phyloP scores from a whole-genome alignment of 805 yeast genomes.

The Teunomyces pallodes region DNA sequence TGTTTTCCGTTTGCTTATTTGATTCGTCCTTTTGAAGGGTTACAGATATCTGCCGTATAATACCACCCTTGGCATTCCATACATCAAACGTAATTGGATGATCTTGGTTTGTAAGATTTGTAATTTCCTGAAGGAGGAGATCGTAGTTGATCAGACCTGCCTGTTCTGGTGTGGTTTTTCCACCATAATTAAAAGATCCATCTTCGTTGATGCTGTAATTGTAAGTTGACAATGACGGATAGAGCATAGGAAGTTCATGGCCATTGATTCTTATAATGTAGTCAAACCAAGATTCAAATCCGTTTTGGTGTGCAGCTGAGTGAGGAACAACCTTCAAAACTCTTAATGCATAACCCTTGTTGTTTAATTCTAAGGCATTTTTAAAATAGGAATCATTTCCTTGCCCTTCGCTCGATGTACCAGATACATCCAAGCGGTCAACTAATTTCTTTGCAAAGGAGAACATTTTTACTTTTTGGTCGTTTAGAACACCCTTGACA shows the following conservation, averaged over 20 bases:
- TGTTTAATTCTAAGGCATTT: slow-evolving; percentile 28
- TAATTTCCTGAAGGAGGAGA: slow-evolving; percentile 42
- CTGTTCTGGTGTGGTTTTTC: slow-evolving; percentile 29
- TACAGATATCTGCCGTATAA: slow-evolving; percentile 30
- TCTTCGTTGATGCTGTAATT: slow-evolving; percentile 38
- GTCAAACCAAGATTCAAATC: slow-evolving; percentile 83
- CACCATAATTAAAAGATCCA: slow-evolving; percentile 39
- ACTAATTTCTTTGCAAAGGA: slow-evolving; percentile 44
- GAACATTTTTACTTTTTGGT: slow-evolving; percentile 25
- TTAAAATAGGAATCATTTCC: slow-evolving; percentile 35
- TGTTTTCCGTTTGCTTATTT: slow-evolving; percentile 1
- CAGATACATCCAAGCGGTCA: slow-evolving; percentile 32
- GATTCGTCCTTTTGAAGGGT: slow-evolving; percentile 16
- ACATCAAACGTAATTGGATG: slow-evolving; percentile 54
- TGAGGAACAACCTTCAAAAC: slow-evolving; percentile 38
- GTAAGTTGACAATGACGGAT: slow-evolving; percentile 26
- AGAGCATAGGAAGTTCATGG: slow-evolving; percentile 49
- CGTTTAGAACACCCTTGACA: background rate
- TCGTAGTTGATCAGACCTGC: slow-evolving; percentile 42
- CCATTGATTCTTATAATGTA: slow-evolving; percentile 79
- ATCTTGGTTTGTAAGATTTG: slow-evolving; percentile 26
- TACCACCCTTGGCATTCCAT: slow-evolving; percentile 89
- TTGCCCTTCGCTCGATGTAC: slow-evolving; percentile 10
- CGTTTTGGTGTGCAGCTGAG: slow-evolving; percentile 30
- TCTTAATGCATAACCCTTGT: slow-evolving; percentile 41